These are phyloP conservation scores for Micromonas commoda DNA, from an alignment of 139 green algal species.

Conservation along the genomic window DNA sequence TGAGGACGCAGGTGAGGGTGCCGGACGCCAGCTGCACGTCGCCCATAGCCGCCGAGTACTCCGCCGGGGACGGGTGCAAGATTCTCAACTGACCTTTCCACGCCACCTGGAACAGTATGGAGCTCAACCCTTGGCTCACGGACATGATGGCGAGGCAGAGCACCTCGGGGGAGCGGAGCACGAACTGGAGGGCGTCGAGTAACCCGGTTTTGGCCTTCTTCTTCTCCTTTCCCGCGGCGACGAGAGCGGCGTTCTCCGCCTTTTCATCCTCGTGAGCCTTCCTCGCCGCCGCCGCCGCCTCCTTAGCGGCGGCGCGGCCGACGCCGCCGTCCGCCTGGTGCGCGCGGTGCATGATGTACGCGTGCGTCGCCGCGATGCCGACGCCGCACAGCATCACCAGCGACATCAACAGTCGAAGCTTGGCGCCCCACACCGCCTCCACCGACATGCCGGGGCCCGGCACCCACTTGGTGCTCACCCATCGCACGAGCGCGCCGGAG, in stretches of 20 bases:
- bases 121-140: constrained; percentile 74
- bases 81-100: constrained; percentile 88
- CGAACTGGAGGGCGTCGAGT: neutral
- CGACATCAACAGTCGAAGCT: constrained; percentile 20
- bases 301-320: neutral
- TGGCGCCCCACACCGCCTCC: neutral
- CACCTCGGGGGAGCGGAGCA: constrained; percentile 64
- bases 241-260: neutral
- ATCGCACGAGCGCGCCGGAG: constrained; percentile 44
- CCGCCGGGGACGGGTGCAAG: constrained; percentile 65
- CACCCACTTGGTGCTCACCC: constrained; percentile 4
- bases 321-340: neutral
- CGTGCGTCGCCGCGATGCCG: neutral
- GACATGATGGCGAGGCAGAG: constrained; percentile 84
- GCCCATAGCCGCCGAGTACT: constrained; percentile 72
- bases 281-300: neutral
- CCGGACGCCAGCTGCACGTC: constrained; percentile 80
- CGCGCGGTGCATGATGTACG: neutral
- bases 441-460: neutral
- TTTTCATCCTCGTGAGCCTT: neutral
- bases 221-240: neutral
- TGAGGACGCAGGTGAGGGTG: constrained; percentile 65
- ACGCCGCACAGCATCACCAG: neutral
- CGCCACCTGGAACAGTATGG: constrained; percentile 81
- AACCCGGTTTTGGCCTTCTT: constrained; percentile 9